A percentile compares a stretch with the other conserved stretches of the same genome.
Conservation (phyloP, 169 alveolate species). For the Cryptosporidium viatorum region DNA sequence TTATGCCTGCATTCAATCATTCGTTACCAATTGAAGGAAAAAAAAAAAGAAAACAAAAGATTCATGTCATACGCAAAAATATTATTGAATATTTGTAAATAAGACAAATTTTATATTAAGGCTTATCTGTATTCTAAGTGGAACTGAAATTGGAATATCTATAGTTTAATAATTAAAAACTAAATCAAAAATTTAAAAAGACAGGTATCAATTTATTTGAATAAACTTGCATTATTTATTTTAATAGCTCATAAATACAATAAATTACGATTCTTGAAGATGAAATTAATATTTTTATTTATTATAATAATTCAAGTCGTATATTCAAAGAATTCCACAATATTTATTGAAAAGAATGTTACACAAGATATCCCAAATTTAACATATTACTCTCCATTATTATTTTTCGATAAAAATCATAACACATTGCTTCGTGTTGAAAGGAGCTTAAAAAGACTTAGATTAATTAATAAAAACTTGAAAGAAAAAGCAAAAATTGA, state of each 20-base stretch:
- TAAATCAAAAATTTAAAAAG: neutral
- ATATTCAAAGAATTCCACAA: neutral
- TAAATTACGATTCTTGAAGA: neutral
- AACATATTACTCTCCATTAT: constrained; percentile 4
- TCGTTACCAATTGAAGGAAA: neutral
- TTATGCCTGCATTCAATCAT: neutral
- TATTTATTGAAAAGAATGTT: neutral
- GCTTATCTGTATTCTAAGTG: too few relatives aligned
- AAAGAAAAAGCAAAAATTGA: constrained; percentile 18
- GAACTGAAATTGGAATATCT: too few relatives aligned
- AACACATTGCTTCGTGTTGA: neutral
- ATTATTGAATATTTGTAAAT: too few relatives aligned
- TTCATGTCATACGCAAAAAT: neutral
- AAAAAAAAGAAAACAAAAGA: neutral
- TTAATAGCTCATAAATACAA: too few relatives aligned
- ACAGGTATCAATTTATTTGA: too few relatives aligned
- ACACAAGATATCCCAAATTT: neutral
- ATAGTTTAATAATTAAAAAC: too few relatives aligned
- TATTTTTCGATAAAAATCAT: constrained; percentile 3
- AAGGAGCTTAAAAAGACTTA: constrained; percentile 20
- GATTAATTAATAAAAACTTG: constrained; percentile 28
- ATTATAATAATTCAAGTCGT: neutral
- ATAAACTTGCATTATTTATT: neutral
- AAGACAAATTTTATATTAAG: neutral
- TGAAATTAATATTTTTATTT: neutral